Evolutionary conservation across 306 rosid species (phyloP), one percentile per base, ranked within the genome.

Genomic region (Rosa persica): DNA sequence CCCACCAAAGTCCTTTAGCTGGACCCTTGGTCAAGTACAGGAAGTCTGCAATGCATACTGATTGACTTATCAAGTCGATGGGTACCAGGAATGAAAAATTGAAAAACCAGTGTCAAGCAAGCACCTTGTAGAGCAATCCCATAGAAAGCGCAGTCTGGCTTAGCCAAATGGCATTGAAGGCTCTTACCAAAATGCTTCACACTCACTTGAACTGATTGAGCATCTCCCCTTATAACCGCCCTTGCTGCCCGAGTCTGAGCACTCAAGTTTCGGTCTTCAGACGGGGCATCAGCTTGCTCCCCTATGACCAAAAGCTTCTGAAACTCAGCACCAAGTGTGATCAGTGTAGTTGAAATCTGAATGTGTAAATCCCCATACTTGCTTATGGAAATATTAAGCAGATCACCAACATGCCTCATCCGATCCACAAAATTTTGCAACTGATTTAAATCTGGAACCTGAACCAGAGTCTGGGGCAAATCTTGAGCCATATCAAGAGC

Each of bases 121-220:
- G 96, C 90, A 6, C 94, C 95, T 81, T 77, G 93, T 0, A 91
- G 89, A 67, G 92, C 88, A 74, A 95, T 90, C 60, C 99, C 98
- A 84, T 93, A 95, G 89, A 93, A 95, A 83, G 99, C 88, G 46
- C 93, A 93, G 82, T 95, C 98, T n/a, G 99, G 99, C 86, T 91
- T 93, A 75, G 93, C 86, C 93, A 95, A 81, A 85, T 93, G 90
- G 85, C 86, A 91, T 75, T 91, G 97, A 54, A 95, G 93, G 81
- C 98, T 89, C 88, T 91, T 95, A 3, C 93, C 90, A 46, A 95
- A 95, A 78, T 95, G 99, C 93, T 85, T 91, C 81, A 95, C 90
- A 69, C 97, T 95, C 78, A 95, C 99, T 80, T 88, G 97, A 77
- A 93, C 99, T 49, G 93, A 83, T 65, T 91, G 93, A 49, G 85